phyloP scores from a whole-genome alignment of 106 monocot genomes.

The Ottelia alismoides region DNA sequence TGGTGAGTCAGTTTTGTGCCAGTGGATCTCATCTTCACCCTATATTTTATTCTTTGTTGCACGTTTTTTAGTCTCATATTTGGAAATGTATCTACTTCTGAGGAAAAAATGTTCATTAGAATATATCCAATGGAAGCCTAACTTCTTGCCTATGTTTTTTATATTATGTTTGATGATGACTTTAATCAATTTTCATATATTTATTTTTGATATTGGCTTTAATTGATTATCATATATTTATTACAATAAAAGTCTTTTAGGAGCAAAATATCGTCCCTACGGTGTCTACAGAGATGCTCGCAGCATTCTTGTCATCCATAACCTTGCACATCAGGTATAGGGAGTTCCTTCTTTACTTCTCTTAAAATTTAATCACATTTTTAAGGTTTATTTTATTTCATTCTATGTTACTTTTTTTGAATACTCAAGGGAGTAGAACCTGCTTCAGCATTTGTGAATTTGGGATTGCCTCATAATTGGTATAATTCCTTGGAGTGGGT shows the following conservation, averaged over 20 bases:
- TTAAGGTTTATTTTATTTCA: not conserved
- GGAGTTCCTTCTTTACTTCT: not conserved
- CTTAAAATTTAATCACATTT: not conserved
- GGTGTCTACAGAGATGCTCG: conserved; percentile 82
- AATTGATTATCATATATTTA: no score
- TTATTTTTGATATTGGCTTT: no score
- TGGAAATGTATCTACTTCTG: no score
- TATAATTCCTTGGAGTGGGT: conserved; percentile 84
- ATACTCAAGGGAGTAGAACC: conserved; percentile 63
- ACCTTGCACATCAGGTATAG: conserved; percentile 82
- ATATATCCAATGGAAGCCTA: no score
- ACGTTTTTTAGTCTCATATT: no score
- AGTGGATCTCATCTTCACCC: no score
- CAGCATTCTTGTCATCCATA: conserved; percentile 85
- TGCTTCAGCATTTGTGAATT: conserved; percentile 46
- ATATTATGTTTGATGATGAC: no score
- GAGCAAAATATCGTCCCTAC: conserved; percentile 78
- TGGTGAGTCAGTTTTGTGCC: no score
- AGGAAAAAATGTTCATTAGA: no score
- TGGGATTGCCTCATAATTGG: conserved; percentile 76
- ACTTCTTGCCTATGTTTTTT: no score
- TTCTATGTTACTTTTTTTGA: not conserved
- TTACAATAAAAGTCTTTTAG: conserved; percentile 65
- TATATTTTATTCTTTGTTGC: no score
- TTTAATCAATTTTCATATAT: no score